Base-by-base conservation (phyloP, 139 green algal species). In the Chlamydomonas asymmetrica region DNA sequence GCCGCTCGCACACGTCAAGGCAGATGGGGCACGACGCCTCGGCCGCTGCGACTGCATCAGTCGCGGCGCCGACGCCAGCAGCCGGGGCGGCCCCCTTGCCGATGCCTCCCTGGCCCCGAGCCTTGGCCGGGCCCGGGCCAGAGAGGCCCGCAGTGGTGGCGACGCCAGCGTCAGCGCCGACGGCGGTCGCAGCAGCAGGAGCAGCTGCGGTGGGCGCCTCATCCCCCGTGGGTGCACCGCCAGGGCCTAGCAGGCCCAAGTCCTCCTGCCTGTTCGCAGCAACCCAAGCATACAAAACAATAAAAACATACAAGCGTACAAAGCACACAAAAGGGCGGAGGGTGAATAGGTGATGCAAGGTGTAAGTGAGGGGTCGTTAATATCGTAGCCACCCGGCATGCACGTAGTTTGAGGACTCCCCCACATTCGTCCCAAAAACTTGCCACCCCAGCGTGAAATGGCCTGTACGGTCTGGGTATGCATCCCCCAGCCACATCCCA, bases 1-100 rank as follows among this genome's bases (percentile, higher is more conserved):
- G 62, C 2, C 63, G 65, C 50, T 68, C 27, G 27, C 35, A 49
- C 43, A n/a, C 59, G 69, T 92, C 88, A 57, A 92, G 71, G 73
- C 88, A 91, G 65, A 92, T 89, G 67, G 85, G 85, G 77, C 87
- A 92, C 16, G 40, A 27, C 10, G 62, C 41, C 48, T 48, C 66
- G n/a, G 25, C 54, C 6, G 59, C 59, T 6, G 10, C 25, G 4
- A 25, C 63, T 6, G 34, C 63, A 8, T 35, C 38, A 5, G 18
- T 31, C 38, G 63, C 35, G 35, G 16, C 63, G 34, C 20, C 66
- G 35, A 7, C 49, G 49, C 31, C 45, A 23, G 22, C 66, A 18
- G 66, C 66, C 2, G 45, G 48, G 49, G 18, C 66, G 32, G 27
- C 66, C 7, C 48, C 40, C 23, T 16, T 40, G 2, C 69, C 37